Evolutionary conservation across 306 rosid genomes (phyloP), one percentile per base, ranked within the genome.

Genomic region (Pyrus bretschneideri): DNA sequence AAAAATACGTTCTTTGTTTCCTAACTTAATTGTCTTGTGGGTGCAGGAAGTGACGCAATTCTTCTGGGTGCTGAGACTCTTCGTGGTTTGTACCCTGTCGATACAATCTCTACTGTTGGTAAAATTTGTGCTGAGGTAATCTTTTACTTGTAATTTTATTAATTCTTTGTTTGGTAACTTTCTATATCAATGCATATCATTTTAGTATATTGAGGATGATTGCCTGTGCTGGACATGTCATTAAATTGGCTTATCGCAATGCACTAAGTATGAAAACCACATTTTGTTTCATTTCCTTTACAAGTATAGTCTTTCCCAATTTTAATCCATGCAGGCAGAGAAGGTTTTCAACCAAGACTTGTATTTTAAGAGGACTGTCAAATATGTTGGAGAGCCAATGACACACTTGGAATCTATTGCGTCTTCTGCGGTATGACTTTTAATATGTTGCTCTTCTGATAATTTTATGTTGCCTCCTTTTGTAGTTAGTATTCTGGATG

Each of bases 401-500:
- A 83, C 96, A 69, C 99, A 96, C 87, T 82, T 96, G 94, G 99
- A 96, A 85, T 91, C 99, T 67, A 96, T 96, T 88, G 99, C 99
- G 69, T 96, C 99, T 72, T 91, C 99, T 62, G 98, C 96, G 89
- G 97, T 92, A 92, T 49, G 54, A 70, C 72, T 70, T 70, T 55
- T 18, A 14, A 29, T 31, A 57, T 70, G 44, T 29, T 64, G 55
- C 62, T 65, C 27, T 70, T 19, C 19, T 46, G n/a, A 5, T 23
- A 54, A 11, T 27, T 44, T 40, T 80, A 9, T 11, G 22, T 68
- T 73, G 54, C n/a, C 79, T 54, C 67, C 69, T 55, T 21, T 62
- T 49, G 22, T 80, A 46, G 71, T 64, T 71, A 14, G 60, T 67
- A 40, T 63, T 72, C 68, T 63, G 40, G 70, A 35, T 65, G 29